A percentile compares a stretch with the other conserved stretches of the same genome.
Conservation (phyloP, 768 basidiomycete genomes). For the Goffeauzyma gilvescens region DNA sequence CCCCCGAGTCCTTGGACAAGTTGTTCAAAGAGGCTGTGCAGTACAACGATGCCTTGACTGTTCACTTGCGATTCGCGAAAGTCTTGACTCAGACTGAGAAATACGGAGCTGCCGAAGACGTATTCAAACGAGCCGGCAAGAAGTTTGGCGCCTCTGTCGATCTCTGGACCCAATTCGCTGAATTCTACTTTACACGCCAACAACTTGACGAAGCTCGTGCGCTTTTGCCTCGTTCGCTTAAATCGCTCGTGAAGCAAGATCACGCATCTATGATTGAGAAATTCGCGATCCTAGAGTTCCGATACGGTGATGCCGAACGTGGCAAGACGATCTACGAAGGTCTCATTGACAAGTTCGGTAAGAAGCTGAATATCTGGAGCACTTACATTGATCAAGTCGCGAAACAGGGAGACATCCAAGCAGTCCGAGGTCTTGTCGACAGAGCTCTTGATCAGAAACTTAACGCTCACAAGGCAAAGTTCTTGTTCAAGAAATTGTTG, state of each 20-base stretch:
- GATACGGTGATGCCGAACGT: constrained; percentile 76
- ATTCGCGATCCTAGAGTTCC: constrained; percentile 90
- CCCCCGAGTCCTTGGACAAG: constrained; percentile 55
- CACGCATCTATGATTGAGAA: constrained; percentile 50
- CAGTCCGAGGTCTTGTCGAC: constrained; percentile 63
- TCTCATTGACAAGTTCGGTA: constrained; percentile 84
- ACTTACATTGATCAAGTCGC: constrained; percentile 95
- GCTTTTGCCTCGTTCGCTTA: constrained; percentile 66
- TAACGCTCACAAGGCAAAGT: constrained; percentile 90
- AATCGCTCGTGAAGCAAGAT: constrained; percentile 36
- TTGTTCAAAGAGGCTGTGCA: constrained; percentile 76
- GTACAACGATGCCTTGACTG: constrained; percentile 78
- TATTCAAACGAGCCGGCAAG: constrained; percentile 69
- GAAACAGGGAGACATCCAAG: constrained; percentile 56
- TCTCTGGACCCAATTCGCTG: constrained; percentile 76
- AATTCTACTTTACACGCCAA: constrained; percentile 51
- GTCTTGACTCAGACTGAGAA: constrained; percentile 74
- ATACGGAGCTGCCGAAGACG: constrained; percentile 72
- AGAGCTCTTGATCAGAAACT: constrained; percentile 67
- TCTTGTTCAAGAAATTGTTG: constrained; percentile 96
- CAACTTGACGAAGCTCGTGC: constrained; percentile 63
- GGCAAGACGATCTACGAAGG: constrained; percentile 94
- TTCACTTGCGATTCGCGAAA: constrained; percentile 63
- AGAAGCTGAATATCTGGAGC: constrained; percentile 87
- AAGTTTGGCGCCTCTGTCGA: constrained; percentile 89